These are phyloP conservation scores for Trapa bicornis DNA, from an alignment of 345 rosid species.

Conservation along the genomic window DNA sequence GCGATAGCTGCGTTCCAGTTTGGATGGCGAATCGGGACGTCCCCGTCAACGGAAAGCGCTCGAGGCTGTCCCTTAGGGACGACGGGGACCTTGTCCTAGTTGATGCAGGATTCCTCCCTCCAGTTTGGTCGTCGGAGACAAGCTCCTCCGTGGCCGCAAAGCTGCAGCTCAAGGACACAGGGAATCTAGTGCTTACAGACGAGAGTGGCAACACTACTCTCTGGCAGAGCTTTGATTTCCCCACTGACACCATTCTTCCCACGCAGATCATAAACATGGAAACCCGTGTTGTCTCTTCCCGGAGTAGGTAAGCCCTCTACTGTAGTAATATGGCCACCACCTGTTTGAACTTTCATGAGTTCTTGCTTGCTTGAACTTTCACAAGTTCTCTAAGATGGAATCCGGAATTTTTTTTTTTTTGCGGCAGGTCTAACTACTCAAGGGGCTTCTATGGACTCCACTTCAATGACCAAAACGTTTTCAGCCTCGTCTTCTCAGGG, in stretches of 20 bases:
- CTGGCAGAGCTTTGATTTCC: constrained; percentile 27
- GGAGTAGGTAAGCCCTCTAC: constrained; percentile 9
- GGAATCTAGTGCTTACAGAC: constrained; percentile 18
- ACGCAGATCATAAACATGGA: constrained; percentile 17
- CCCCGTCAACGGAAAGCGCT: constrained; percentile 22
- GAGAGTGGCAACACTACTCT: neutral
- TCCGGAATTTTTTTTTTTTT: neutral
- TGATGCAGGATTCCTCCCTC: constrained; percentile 11
- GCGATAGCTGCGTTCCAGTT: constrained; percentile 8
- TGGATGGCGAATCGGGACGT: constrained; percentile 28
- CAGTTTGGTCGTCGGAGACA: constrained; percentile 15
- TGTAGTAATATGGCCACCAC: neutral
- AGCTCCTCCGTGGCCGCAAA: neutral
- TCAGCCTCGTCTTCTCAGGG: constrained; percentile 16
- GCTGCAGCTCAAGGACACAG: constrained; percentile 12
- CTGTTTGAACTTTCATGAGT: neutral
- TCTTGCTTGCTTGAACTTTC: neutral
- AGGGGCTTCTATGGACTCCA: constrained; percentile 16
- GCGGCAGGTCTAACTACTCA: constrained; percentile 11
- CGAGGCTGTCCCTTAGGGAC: constrained; percentile 15
- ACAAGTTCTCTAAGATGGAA: neutral
- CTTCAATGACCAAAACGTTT: constrained; percentile 17
- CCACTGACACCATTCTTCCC: constrained; percentile 37
- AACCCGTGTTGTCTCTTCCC: constrained; percentile 16
- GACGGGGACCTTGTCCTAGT: constrained; percentile 14